Conservation (phyloP, 108 stramenopile genomes). For the Pseudonitzschia multiseries region DNA sequence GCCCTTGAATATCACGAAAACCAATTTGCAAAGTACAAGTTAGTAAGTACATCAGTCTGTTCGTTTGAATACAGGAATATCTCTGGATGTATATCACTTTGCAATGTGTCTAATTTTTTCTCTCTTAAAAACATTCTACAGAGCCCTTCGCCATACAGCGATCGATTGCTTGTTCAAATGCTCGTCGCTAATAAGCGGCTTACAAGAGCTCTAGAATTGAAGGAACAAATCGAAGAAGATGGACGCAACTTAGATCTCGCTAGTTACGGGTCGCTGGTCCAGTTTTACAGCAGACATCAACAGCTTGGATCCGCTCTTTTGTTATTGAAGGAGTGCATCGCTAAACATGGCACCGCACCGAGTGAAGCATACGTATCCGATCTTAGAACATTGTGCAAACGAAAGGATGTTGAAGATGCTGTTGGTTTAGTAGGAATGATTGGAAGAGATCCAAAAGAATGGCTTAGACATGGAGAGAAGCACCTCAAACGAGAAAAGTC, state of each 20-base stretch:
- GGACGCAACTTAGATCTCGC: constrained; percentile 66
- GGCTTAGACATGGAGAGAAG: constrained; percentile 68
- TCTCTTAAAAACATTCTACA: constrained; percentile 6
- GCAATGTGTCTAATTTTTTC: not conserved
- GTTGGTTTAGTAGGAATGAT: constrained; percentile 54
- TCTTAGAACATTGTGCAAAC: constrained; percentile 53
- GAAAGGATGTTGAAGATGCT: constrained; percentile 42
- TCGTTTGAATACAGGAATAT: not conserved
- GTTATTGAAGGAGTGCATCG: constrained; percentile 77
- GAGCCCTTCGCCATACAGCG: constrained; percentile 76
- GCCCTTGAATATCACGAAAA: constrained; percentile 63
- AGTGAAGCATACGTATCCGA: constrained; percentile 59
- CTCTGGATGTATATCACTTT: not conserved
- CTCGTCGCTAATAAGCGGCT: constrained; percentile 68
- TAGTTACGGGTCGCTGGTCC: constrained; percentile 75
- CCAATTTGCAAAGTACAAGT: constrained; percentile 47
- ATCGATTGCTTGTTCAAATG: constrained; percentile 80
- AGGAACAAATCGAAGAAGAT: constrained; percentile 63
- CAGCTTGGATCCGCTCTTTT: constrained; percentile 80
- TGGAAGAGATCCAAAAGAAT: constrained; percentile 75
- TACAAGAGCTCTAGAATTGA: constrained; percentile 63
- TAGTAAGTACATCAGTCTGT: constrained; percentile 41
- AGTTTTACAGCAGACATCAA: constrained; percentile 60
- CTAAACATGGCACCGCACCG: constrained; percentile 63
- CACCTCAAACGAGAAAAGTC: constrained; percentile 52